Base-by-base conservation (phyloP, 1,284 basidiomycete species). In the Trametes polyzona region DNA sequence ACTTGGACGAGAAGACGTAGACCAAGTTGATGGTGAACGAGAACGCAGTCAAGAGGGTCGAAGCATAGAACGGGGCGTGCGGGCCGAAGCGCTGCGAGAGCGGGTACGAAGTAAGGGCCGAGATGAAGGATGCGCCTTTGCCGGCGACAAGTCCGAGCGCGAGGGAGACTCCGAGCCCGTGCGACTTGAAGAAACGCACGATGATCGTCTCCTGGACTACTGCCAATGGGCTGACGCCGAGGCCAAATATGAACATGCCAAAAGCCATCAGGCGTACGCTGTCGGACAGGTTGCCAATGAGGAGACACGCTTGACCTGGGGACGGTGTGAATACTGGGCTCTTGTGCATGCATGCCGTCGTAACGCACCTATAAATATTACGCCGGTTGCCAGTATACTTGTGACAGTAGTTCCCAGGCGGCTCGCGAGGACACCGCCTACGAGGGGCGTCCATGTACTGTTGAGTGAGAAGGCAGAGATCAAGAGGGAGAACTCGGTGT, bases 181-280 rank as follows among this genome's bases (percentile, higher is more conserved):
- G 86, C 0, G 84, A 83, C 59, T 82, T 85, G 74, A 92, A 91
- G 73, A 92, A 90, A 19, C 87, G 87, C 46, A 92, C 88, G 49
- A 93, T 88, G 64, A 90, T 90, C 3, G 86, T 87, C 69, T 90
- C 88, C 71, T 90, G 88, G 5, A 88, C 82, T 7, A 90, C 90
- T 3, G 89, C 84, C 10, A 93, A 76, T 0, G 91, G 91, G 63
- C 86, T 88, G 49, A 89, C 78, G 3, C 90, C 91, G 14, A 92
- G 76, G n/a, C 91, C 91, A 64, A 90, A 92, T 40, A 91, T 73
- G 64, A 91, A 92, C 66, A 91, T 77, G 2, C 88, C 89, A 26
- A 87, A 67, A 2, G 82, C 78, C 88, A 91, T 91, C 30, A 86
- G 56, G 12, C 82, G 80, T 21, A 90, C 77, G 66, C 78, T 81